Conservation (phyloP, 805 yeast species). For the Spathaspora passalidarum region DNA sequence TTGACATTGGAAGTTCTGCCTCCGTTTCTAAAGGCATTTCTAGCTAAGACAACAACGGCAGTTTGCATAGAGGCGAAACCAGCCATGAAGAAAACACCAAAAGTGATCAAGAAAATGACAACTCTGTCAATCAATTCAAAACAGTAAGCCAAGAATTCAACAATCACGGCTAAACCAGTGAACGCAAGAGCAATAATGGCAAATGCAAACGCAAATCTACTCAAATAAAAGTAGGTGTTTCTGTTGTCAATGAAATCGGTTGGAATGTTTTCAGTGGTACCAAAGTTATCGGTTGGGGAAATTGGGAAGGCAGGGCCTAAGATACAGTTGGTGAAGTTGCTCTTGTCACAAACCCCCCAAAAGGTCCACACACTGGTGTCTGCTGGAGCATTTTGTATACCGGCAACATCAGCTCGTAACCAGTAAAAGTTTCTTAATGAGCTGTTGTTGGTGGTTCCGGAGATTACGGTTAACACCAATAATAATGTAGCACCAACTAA, state of each 20-base stretch:
- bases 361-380: slow-evolving; percentile 71
- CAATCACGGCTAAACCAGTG: slow-evolving; percentile 58
- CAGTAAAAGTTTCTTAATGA: slow-evolving; percentile 74
- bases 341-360: slow-evolving; percentile 65
- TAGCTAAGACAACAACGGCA: slow-evolving; percentile 75
- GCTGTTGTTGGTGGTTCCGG: slow-evolving; percentile 57
- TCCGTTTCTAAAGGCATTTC: slow-evolving; percentile 56
- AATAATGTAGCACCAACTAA: slow-evolving; percentile 40
- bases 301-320: slow-evolving; percentile 79
- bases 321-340: slow-evolving; percentile 50
- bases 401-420: slow-evolving; percentile 71
- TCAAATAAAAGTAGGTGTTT: slow-evolving; percentile 57
- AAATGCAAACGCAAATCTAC: slow-evolving; percentile 66
- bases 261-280: slow-evolving; percentile 51
- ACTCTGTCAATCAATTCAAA: slow-evolving; percentile 54
- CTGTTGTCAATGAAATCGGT: slow-evolving; percentile 50
- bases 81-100: slow-evolving; percentile 53
- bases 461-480: slow-evolving; percentile 58
- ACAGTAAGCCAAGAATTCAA: slow-evolving; percentile 54
- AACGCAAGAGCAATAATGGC: slow-evolving; percentile 59
- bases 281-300: slow-evolving; percentile 76
- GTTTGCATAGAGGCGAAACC: slow-evolving; percentile 72
- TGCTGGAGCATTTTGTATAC: slow-evolving; percentile 46
- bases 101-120: slow-evolving; percentile 46
- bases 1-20: slow-evolving; percentile 50